Evolutionary conservation across 208 protist genomes (phyloP).

Genomic region (Trypanosoma congolense): DNA sequence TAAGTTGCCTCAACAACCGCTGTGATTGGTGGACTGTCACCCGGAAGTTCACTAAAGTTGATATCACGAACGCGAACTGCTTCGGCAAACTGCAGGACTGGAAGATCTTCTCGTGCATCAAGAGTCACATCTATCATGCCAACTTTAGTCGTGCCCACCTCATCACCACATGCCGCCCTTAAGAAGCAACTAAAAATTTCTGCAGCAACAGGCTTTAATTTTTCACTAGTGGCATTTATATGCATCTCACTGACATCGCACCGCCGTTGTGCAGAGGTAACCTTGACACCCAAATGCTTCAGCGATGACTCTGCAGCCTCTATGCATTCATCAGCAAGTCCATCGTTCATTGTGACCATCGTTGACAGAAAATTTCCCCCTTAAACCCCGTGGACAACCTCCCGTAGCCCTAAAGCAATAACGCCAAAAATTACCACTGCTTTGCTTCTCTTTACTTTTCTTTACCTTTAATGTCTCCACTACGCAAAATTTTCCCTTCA

Average conservation of each 20-base stretch:
- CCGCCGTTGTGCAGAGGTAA: conserved; percentile 16
- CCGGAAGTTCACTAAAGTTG: conserved; percentile 70
- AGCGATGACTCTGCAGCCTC: conserved; percentile 50
- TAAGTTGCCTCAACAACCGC: conserved; percentile 82
- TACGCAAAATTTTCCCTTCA: no score
- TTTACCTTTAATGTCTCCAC: background rate
- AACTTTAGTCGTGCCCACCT: conserved; percentile 61
- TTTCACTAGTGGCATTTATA: conserved; percentile 30
- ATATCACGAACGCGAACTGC: conserved; percentile 48
- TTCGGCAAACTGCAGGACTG: conserved; percentile 41
- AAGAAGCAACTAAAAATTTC: conserved; percentile 61
- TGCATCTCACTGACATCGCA: conserved; percentile 31
- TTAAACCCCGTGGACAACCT: background rate
- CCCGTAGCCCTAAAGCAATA: background rate
- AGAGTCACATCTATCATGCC: conserved; percentile 52
- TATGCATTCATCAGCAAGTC: conserved; percentile 51
- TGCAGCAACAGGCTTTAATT: conserved; percentile 33
- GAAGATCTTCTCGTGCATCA: conserved; percentile 37
- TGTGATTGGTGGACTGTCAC: conserved; percentile 42
- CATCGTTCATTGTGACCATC: conserved; percentile 19
- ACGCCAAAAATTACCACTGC: background rate
- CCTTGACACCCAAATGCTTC: conserved; percentile 48
- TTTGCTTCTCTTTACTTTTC: background rate
- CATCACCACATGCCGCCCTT: conserved; percentile 66
- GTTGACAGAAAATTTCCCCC: background rate